Evolutionary conservation across 768 basidiomycete genomes (phyloP), one percentile per base, ranked within the genome.

Genomic region (Cystofilobasidium bisporidii): DNA sequence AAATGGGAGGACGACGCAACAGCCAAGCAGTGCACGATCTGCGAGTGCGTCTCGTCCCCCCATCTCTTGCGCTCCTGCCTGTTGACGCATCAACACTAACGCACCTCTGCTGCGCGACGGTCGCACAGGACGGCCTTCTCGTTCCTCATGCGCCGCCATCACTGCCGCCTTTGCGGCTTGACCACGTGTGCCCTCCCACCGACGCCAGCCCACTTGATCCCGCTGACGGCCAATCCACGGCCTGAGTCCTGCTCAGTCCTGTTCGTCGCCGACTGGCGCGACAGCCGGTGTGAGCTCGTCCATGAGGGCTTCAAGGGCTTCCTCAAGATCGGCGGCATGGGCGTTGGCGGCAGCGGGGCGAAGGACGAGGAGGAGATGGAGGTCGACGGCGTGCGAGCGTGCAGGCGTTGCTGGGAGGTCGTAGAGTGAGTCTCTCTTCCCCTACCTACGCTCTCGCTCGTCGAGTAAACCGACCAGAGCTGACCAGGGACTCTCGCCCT

Each of bases 91-190:
- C n/a, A n/a, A n/a, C n/a, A 0, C 33, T 18, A 3, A 9, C 30
- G 9, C 14, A 8, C 9, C 24, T 24, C 18, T 59, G 15, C 61
- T 84, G 36, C 53, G 55, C 48, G 36, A 12, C 15, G 60, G 9
- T 84, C 84, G 71, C 81, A n/a, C 83, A 60, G 79, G 1, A 83
- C 87, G 1, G 50, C 61, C n/a, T 98, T 98, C 75, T 88, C 92
- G 0, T 78, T 98, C 3, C 89, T 91, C 0, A 94, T 91, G 72
- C 85, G 94, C 18, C 94, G 94, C 78, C 94, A 98, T 72, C 94
- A 98, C 74, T 98, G 94, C 75, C 86, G 94, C 12, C 80, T 97
- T 18, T 98, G 94, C 72, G 94, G 94, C 0, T 81, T 86, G 64
- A 88, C 97, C 47, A 85, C 97, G 17, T 98, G 94, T 73, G 87